Base-by-base conservation (phyloP, 306 rosid genomes). In the Cajanus cajan region DNA sequence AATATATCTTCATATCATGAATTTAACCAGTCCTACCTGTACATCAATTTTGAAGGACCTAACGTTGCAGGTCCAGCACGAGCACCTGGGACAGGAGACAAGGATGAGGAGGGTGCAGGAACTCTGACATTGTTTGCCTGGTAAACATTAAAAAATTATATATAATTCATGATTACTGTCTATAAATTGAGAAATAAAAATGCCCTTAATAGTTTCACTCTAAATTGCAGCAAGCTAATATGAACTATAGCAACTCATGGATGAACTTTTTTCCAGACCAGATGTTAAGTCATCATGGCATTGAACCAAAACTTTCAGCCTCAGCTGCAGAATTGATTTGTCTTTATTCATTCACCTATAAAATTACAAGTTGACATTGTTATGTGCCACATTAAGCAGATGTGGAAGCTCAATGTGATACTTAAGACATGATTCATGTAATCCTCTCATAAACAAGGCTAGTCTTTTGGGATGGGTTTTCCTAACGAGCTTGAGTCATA, bases 11-110 rank as follows among this genome's bases (percentile, higher is more conserved):
- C 67, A 73, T 65, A 33, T 80, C 45, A 78, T 58, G 64, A 80
- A 44, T 50, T 69, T 50, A 75, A 82, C 61, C 33, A 61, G 58
- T 61, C 45, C 63, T 86, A 96, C 99, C 99, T 91, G 88, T 91
- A 96, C n/a, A 93, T 89, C 74, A 91, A 78, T 88, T 93, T 96
- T 76, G 98, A 93, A 80, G 98, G 91, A 67, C 97, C 98, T 81
- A 86, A 58, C 76, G 95, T 73, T 57, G 91, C 77, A 10, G 87
- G 70, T 79, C 98, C 94, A 79, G 63, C 87, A 33, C 90, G 94
- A 83, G 92, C 78, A 78, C 86, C 87, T 45, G 94, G 93, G 74
- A 67, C 74, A 36, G 94, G 86, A 71, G 93, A 81, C 78, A 79
- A 70, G 22, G 92, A 77, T 37, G 96, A 82, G 66, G 91, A 65